Evolutionary conservation across 2,329 filamentous ascomycete genomes (phyloP).

Genomic region (Parasarocladium wereldwijsianum): DNA sequence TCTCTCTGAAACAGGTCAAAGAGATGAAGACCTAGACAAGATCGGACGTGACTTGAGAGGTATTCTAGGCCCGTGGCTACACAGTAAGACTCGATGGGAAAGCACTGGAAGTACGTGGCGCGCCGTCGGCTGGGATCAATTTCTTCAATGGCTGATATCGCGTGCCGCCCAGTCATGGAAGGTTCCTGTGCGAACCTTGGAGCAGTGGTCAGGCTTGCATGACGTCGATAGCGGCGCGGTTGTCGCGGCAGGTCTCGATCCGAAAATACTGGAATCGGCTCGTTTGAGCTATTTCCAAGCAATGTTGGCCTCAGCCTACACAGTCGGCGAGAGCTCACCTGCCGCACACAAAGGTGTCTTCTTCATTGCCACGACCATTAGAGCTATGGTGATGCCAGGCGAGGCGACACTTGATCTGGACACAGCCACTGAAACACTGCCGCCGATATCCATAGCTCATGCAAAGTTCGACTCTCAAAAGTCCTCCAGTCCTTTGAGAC

Average conservation of each 20-base stretch:
- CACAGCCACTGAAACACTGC: no score
- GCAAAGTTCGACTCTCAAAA: no score
- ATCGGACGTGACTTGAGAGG: constrained; percentile 52
- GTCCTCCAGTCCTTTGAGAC: no score
- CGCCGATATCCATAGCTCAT: no score
- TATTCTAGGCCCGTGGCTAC: constrained; percentile 60
- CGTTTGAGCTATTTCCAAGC: constrained; percentile 52
- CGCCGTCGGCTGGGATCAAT: constrained; percentile 52
- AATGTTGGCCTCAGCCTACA: constrained; percentile 52
- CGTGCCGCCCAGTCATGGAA: constrained; percentile 46
- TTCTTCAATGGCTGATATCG: constrained; percentile 51
- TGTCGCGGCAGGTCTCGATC: constrained; percentile 40
- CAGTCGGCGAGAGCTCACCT: no score
- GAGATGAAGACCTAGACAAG: constrained; percentile 21
- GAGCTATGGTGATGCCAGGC: no score
- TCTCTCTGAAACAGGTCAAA: constrained; percentile 37
- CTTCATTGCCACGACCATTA: no score
- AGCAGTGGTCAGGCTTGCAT: constrained; percentile 58
- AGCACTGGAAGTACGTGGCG: constrained; percentile 15
- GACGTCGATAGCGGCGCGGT: constrained; percentile 55
- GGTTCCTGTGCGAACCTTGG: constrained; percentile 46
- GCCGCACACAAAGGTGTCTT: no score
- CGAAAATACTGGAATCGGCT: constrained; percentile 43
- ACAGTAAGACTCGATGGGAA: constrained; percentile 45
- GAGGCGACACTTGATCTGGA: no score